Evolutionary conservation across 257 asterid species (phyloP), one percentile per base, ranked within the genome.

Genomic region (Cruciata laevipes): DNA sequence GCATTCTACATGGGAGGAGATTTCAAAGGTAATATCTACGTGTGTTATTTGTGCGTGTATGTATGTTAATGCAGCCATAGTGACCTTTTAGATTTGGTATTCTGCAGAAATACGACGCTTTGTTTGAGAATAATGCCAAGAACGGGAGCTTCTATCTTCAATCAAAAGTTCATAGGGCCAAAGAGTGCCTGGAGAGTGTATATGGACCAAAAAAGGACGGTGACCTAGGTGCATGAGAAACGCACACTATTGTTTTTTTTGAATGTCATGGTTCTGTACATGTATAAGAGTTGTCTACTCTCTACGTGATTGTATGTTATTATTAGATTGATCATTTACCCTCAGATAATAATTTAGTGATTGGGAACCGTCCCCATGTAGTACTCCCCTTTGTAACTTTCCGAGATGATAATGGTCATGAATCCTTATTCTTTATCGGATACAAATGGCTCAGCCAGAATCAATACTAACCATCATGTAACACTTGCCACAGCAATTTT

Each of bases 71-170:
- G 23, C 20, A 25, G 9, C 5, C 3, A 11, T 21, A 31, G 2
- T 17, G 61, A 56, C n/a, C 27, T 49, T 18, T 30, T 14, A n/a
- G 20, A 31, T 17, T 44, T 69, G 40, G 42, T 14, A 31, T 18
- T 38, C 1, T 66, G 68, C 80, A 79, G 86, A 79, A 72, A 74
- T 85, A 85, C 31, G 74, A 78, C 66, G 60, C 76, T 72, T 75
- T 81, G 82, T 83, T 79, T 63, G 77, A 83, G 75, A 72, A 30
- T 68, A 83, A 83, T 51, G 77, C 91, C 2, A 77, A 81, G 75
- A 79, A 66, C 17, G 86, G 88, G 65, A 81, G 81, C 76, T 83
- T 83, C 53, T 77, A 80, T 73, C 87, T 81, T 61, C 86, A 83
- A 61, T 79, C 89, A 7, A 77, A 79, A 71, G 84, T 85, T 57